Evolutionary conservation across 106 monocot species (phyloP), one percentile per base, ranked within the genome.

Genomic region (Phalaenopsis equestris): DNA sequence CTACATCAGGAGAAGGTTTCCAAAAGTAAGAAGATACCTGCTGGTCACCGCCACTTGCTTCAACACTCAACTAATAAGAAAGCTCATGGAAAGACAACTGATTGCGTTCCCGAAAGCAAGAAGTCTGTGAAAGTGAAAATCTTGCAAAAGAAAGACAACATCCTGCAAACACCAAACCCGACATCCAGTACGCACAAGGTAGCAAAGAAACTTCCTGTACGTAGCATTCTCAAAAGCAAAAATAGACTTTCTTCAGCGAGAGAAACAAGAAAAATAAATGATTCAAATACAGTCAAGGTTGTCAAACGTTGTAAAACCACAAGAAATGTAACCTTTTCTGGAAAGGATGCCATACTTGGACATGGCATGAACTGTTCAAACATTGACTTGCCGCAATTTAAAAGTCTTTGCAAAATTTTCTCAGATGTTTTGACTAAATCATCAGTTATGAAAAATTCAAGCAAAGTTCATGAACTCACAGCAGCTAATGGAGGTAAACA

Each of bases 371-470:
- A 14, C 49, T 77, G 72, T 78, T 83, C 88, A 67, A 48, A n/a
- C 39, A 72, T 85, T 14, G 80, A 82, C 61, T 80, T 86, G 12
- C 87, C 87, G 47, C 81, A 82, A 78, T 65, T 87, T 38, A 84
- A 84, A 79, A 87, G 43, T 23, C 87, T 87, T 74, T 84, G 84
- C 81, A 80, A 81, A 78, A 86, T 80, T 80, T 85, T 90, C 80
- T 88, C 86, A 49, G 84, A 86, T 84, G 84, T 82, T 43, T 80
- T 88, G 84, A 72, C 85, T 76, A 81, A 83, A 47, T 86, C 88
- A 82, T 84, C 82, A 75, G 79, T 75, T 56, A 38, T 74, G 73
- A 74, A 83, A 2, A 84, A 65, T 46, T 76, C 75, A 41, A 39
- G 41, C 7, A 23, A 19, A 61, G 68, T 37, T 70, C 65, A 73